phyloP scores from a whole-genome alignment of 1,139 yeast genomes.

The Suhomyces choctaworum region DNA sequence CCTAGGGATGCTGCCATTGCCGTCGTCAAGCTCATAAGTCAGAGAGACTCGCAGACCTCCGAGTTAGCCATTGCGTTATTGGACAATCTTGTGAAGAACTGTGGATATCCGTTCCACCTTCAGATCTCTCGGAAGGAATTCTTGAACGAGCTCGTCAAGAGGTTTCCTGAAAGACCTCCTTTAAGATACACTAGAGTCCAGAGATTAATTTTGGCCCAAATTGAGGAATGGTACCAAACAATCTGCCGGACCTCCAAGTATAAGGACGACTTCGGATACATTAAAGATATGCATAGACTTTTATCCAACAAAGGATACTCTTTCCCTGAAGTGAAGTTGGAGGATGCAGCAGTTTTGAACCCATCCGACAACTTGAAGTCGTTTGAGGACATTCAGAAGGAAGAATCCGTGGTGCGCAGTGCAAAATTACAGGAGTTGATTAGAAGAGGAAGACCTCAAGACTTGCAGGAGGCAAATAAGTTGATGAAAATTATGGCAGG shows the following conservation, averaged over 20 bases:
- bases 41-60: slow-evolving; percentile 77
- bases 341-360: slow-evolving; percentile 90
- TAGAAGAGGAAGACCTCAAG: slow-evolving; percentile 94
- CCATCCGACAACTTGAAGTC: slow-evolving; percentile 91
- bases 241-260: slow-evolving; percentile 87
- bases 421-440: slow-evolving; percentile 95
- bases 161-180: slow-evolving; percentile 96
- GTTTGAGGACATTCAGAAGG: slow-evolving; percentile 86
- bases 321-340: slow-evolving; percentile 88
- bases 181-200: slow-evolving; percentile 80
- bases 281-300: slow-evolving; percentile 93
- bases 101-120: slow-evolving; percentile 95
- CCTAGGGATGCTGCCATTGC: slow-evolving; percentile 94
- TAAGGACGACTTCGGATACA: slow-evolving; percentile 87
- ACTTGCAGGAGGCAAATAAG: slow-evolving; percentile 92
- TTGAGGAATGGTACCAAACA: slow-evolving; percentile 97
- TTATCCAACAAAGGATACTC: slow-evolving; percentile 83
- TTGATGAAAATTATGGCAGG: slow-evolving; percentile 99
- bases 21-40: slow-evolving; percentile 82
- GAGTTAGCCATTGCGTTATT: slow-evolving; percentile 60
- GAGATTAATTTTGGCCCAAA: slow-evolving; percentile 79
- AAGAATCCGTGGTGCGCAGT: slow-evolving; percentile 87
- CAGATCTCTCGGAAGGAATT: slow-evolving; percentile 95
- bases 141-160: slow-evolving; percentile 84
- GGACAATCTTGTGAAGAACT: slow-evolving; percentile 92